Percentiles rank a stretch among this genome's conserved stretches.
Conservation (phyloP, 2,329 filamentous ascomycete species). For the Ilyonectria robusta region DNA sequence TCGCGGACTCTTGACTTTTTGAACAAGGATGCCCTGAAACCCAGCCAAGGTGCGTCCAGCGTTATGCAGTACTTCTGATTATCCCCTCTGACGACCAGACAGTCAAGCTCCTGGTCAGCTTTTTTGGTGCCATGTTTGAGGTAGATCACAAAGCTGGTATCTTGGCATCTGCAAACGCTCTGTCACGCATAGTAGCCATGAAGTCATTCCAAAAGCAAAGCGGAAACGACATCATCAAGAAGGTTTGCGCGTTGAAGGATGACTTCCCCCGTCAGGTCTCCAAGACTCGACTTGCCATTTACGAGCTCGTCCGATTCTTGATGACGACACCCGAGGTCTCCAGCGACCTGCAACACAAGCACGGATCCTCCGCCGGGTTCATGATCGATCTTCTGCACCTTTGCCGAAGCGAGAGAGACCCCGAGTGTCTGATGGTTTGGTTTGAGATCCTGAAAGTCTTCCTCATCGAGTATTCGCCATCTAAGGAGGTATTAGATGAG, state of each 20-base stretch:
- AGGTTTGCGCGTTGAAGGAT: slow-evolving; percentile 66
- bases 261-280: slow-evolving; percentile 69
- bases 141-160: slow-evolving; percentile 73
- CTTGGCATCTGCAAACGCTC: slow-evolving; percentile 66
- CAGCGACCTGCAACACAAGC: slow-evolving; percentile 60
- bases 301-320: slow-evolving; percentile 62
- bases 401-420: slow-evolving; percentile 70
- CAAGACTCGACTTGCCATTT: slow-evolving; percentile 66
- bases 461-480: slow-evolving; percentile 60
- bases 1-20: slow-evolving; percentile 67
- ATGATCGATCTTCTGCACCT: slow-evolving; percentile 65
- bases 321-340: slow-evolving; percentile 59
- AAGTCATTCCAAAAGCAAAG: slow-evolving; percentile 65
- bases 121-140: slow-evolving; percentile 72
- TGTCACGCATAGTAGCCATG: slow-evolving; percentile 65
- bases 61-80: not conserved
- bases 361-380: slow-evolving; percentile 62
- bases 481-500: slow-evolving; percentile 62
- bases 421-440: slow-evolving; percentile 70
- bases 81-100: slow-evolving; percentile 25
- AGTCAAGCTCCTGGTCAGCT: slow-evolving; percentile 65
- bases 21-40: slow-evolving; percentile 60
- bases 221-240: slow-evolving; percentile 64
- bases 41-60: slow-evolving; percentile 61
- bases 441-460: slow-evolving; percentile 65